Percentiles rank a stretch among this genome's conserved stretches.
These are phyloP conservation scores for Sporisorium exsertum DNA, from an alignment of 1,284 basidiomycete species.

Conservation along the genomic window DNA sequence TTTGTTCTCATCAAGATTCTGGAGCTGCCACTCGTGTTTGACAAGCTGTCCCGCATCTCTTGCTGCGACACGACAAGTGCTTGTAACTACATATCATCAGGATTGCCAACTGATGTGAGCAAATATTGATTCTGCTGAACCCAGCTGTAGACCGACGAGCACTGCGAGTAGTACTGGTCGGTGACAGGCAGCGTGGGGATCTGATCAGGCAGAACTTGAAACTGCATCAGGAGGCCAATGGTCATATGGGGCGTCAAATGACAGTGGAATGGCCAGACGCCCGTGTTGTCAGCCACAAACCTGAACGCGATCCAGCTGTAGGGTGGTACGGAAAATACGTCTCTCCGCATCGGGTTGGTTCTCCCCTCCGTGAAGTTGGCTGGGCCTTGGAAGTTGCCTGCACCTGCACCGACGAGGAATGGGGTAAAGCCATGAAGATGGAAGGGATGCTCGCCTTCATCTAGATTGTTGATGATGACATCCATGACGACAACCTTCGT, in stretches of 20 bases:
- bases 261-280: conserved; percentile 62
- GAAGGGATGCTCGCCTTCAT: conserved; percentile 72
- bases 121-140: conserved; percentile 30
- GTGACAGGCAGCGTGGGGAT: conserved; percentile 21
- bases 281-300: conserved; percentile 58
- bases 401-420: conserved; percentile 67
- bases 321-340: conserved; percentile 54
- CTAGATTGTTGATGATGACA: conserved; percentile 67
- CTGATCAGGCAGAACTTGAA: conserved; percentile 41
- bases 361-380: conserved; percentile 37
- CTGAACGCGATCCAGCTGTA: conserved; percentile 56
- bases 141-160: conserved; percentile 35
- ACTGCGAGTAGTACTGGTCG: conserved; percentile 24
- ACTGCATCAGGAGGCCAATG: conserved; percentile 53
- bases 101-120: conserved; percentile 29
- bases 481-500: conserved; percentile 60
- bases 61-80: too few relatives aligned
- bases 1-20: too few relatives aligned
- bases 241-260: conserved; percentile 54
- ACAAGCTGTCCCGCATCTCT: too few relatives aligned
- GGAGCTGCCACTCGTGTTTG: too few relatives aligned
- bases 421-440: conserved; percentile 66
- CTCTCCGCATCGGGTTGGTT: conserved; percentile 53
- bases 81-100: conserved; percentile 17
- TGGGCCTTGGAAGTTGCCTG: conserved; percentile 54